Conservation (phyloP, 805 yeast species). For the Wickerhamiella nectarea region DNA sequence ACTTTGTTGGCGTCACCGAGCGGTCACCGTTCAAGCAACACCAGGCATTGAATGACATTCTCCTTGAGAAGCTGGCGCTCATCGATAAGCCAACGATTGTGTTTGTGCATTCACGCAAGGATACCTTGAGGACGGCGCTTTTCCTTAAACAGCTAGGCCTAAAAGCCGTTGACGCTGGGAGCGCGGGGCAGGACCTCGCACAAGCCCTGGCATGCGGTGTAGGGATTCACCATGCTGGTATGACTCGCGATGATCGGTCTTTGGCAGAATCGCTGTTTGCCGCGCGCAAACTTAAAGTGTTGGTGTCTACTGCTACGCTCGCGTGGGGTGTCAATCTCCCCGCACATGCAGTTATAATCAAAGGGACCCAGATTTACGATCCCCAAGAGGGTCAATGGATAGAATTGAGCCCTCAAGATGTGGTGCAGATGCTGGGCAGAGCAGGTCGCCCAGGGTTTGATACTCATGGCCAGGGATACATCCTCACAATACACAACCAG, state of each 20-base stretch:
- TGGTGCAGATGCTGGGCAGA: constrained; percentile 93
- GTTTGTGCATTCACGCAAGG: constrained; percentile 89
- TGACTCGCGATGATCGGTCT: constrained; percentile 56
- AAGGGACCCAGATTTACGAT: constrained; percentile 86
- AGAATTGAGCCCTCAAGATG: constrained; percentile 87
- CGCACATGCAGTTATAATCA: constrained; percentile 85
- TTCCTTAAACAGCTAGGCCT: constrained; percentile 50
- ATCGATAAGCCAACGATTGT: constrained; percentile 67
- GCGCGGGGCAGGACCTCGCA: constrained; percentile 36
- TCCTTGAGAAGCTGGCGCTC: constrained; percentile 67
- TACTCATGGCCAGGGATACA: constrained; percentile 82
- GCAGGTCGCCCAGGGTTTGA: constrained; percentile 97
- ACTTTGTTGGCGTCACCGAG: constrained; percentile 78
- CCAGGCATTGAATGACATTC: constrained; percentile 80
- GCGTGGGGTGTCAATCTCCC: constrained; percentile 98
- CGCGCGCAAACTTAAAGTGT: constrained; percentile 67
- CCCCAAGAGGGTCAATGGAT: constrained; percentile 86
- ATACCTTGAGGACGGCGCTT: constrained; percentile 71
- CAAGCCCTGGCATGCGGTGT: constrained; percentile 57
- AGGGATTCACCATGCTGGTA: constrained; percentile 89
- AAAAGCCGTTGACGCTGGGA: constrained; percentile 41
- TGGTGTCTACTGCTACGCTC: constrained; percentile 82
- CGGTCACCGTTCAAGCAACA: constrained; percentile 62
- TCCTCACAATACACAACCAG: constrained; percentile 76
- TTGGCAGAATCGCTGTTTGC: constrained; percentile 78